Evolutionary conservation across 2,329 filamentous ascomycete species (phyloP).

Genomic region (Fusarium foetens): DNA sequence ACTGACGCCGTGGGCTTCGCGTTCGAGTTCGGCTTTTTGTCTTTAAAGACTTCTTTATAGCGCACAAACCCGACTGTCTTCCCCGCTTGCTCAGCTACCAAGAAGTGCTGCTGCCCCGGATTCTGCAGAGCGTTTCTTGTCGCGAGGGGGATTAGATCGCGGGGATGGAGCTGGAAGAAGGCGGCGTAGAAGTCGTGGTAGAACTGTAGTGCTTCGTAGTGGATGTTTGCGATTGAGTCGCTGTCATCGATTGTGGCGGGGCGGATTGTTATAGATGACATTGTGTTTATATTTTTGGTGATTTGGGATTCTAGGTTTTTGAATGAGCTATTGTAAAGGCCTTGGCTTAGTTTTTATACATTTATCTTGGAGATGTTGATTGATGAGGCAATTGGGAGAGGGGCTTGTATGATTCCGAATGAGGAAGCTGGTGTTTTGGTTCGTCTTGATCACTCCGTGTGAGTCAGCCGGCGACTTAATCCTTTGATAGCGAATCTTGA

Average conservation of each 20-base stretch:
- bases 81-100: conserved; percentile 32
- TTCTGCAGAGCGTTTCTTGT: conserved; percentile 28
- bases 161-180: conserved; percentile 33
- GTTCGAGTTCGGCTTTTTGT: conserved; percentile 17
- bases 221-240: conserved; percentile 31
- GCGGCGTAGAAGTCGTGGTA: conserved; percentile 40
- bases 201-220: conserved; percentile 27
- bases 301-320: background rate
- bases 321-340: background rate
- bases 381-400: background rate
- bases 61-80: conserved; percentile 33
- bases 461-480: conserved; percentile 29
- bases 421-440: conserved; percentile 29
- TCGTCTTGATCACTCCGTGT: background rate
- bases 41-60: conserved; percentile 13
- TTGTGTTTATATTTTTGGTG: background rate
- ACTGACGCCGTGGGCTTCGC: background rate
- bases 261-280: conserved; percentile 29
- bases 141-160: conserved; percentile 27
- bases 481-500: background rate
- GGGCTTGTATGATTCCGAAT: conserved; percentile 21
- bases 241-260: conserved; percentile 31
- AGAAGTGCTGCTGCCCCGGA: conserved; percentile 15
- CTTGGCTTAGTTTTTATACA: conserved; percentile 12
- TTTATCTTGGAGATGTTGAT: background rate